Conservation (phyloP, 371 early-diverging fungal species). For the Apophysomyces ossiformis region DNA sequence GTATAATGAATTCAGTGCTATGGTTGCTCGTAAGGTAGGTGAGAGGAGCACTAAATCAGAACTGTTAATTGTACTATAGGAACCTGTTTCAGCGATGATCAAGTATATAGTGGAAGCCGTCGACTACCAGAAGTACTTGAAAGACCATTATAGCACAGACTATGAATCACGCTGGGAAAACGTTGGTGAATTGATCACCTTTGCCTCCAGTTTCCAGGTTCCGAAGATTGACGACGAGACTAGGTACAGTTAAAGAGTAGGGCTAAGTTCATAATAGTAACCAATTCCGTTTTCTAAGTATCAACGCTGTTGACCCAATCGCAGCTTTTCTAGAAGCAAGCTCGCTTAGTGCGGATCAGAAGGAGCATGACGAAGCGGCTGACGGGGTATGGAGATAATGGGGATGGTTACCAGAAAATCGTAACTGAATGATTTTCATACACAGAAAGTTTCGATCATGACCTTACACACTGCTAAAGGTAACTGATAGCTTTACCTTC, state of each 20-base stretch:
- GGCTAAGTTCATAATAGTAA: not conserved
- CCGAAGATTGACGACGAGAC: conserved; percentile 6
- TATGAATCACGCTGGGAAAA: conserved; percentile 37
- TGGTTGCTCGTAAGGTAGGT: not conserved
- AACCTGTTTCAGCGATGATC: conserved; percentile 21
- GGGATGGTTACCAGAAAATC: conserved; percentile 14
- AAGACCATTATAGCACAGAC: conserved; percentile 21
- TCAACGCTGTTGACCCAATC: conserved; percentile 19
- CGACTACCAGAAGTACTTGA: conserved; percentile 31
- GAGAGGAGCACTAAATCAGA: not conserved
- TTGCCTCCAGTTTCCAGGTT: conserved; percentile 22
- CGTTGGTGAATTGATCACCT: conserved; percentile 39
- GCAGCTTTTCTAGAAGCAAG: conserved; percentile 41
- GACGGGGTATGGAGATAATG: conserved; percentile 27
- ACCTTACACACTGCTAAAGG: conserved; percentile 68
- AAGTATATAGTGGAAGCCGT: conserved; percentile 26
- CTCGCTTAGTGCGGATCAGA: conserved; percentile 25
- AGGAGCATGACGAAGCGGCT: conserved; percentile 36
- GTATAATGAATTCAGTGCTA: conserved; percentile 2
- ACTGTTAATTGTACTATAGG: conserved; percentile 11
- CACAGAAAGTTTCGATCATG: conserved; percentile 54
- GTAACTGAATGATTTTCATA: conserved; percentile 19
- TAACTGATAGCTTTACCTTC: not conserved
- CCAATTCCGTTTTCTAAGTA: not conserved
- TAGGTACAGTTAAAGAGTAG: not conserved